These are phyloP conservation scores for Solanum hybrid DNA, from an alignment of 305 asterid species.

Conservation along the genomic window DNA sequence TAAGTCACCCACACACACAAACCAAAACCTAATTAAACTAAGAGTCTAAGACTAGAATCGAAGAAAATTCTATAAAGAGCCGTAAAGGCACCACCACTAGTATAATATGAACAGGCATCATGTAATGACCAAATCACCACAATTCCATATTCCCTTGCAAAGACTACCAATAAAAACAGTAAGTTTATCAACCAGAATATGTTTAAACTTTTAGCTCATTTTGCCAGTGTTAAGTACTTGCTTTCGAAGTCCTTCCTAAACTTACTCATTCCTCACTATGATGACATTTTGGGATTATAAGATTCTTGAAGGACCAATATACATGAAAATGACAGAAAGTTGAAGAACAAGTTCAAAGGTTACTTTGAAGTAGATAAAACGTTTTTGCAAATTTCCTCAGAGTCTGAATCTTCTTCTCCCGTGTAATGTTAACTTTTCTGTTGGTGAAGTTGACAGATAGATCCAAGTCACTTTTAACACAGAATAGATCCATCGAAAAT, in stretches of 20 bases:
- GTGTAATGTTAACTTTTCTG: conserved; percentile 32
- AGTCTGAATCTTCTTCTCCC: conserved; percentile 70
- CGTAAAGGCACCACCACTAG: not conserved
- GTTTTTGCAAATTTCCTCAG: conserved; percentile 68
- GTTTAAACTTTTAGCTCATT: not conserved
- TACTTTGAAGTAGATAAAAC: conserved; percentile 71
- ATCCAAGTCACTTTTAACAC: conserved; percentile 69
- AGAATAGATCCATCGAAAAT: conserved; percentile 83
- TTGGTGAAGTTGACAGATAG: conserved; percentile 64
- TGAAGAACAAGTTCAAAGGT: not conserved
- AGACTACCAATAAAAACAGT: not conserved
- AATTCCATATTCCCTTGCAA: not conserved
- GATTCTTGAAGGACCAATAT: not conserved
- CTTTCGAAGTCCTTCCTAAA: not conserved
- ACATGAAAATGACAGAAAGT: not conserved
- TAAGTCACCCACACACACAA: not conserved
- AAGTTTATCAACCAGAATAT: not conserved
- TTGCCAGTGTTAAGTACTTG: not conserved
- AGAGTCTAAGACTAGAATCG: not conserved
- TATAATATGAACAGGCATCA: not conserved
- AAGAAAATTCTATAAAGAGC: not conserved
- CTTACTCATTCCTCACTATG: not conserved
- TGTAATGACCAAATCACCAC: not conserved
- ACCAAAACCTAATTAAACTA: not conserved
- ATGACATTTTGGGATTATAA: not conserved